Base-by-base conservation (phyloP, 768 basidiomycete genomes). In the Clitopilus passeckerianus region DNA sequence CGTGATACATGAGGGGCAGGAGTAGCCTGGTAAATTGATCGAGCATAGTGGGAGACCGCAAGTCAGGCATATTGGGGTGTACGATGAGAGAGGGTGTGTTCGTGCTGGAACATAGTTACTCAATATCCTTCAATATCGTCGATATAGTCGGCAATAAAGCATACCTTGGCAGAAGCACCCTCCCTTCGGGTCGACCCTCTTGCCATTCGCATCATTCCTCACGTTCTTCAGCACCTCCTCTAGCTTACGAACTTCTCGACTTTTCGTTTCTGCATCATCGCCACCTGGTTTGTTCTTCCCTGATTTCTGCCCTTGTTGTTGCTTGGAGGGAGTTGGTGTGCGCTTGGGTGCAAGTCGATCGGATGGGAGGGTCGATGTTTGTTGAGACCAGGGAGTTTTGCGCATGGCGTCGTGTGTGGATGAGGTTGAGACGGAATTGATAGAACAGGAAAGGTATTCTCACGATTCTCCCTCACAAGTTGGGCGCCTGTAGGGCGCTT, bases 81-180 rank as follows among this genome's bases (percentile, higher is more conserved):
- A 81, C 16, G 69, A 57, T 3, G 88, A 90, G n/a, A 90, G 71
- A 0, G 70, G 59, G 58, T 90, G 88, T 20, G 73, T 70, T 53
- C 84, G 74, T 1, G 87, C 88, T 89, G 23, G 30, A 53, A 30
- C 22, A n/a, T 14, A 23, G 34, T 53, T n/a, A n/a, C n/a, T 37
- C 44, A 18, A 23, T 10, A 33, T 20, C 16, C 2, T 27, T 9
- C 7, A 24, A 16, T 23, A 23, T 24, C 9, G 5, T 41, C 37
- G 10, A n/a, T n/a, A 41, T 5, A 9, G 37, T 9, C 12, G 10
- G 10, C 5, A n/a, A 41, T 12, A 9, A 34, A 54, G 44, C 72
- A 33, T 56, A 84, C 87, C 86, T 74, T 84, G 82, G 64, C 88
- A 90, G 65, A 87, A 90, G 65, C 88, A 90, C 0, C 87, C 86